Evolutionary conservation across 805 yeast species (phyloP), one percentile per base, ranked within the genome.

Genomic region (Yamadazyma nakazawae): DNA sequence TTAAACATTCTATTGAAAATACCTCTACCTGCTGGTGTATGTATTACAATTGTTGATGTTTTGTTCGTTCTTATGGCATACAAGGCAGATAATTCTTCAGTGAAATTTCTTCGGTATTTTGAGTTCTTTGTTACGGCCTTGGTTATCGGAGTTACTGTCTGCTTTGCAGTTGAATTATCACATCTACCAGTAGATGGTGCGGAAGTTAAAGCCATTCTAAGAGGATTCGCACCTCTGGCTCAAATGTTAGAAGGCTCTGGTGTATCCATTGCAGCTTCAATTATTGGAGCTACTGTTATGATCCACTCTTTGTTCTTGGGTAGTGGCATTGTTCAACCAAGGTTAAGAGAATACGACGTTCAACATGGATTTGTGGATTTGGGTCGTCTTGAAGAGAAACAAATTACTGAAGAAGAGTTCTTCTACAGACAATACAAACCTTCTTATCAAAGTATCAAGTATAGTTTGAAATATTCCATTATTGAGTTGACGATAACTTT

Each of bases 401-500:
- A 38, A 8, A 34, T 41, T 1, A 31, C 45, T 39, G 70, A 66
- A 51, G 65, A 64, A 13, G 59, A 56, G 8, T 68, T 39, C 50
- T 66, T 67, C 48, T 67, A 68, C 52, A 53, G 67, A 49, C 50
- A 63, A 10, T 90, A 91, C 61, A 74, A 69, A 47, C 97, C 97
- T 1, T 79, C 94, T 0, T 57, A 77, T 16, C 70, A 67, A n/a
- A 90, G 97, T 3, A 85, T 91, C 51, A 72, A 73, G 18, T 84
- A 85, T 58, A 82, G 91, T 12, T 70, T 86, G 64, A 80, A 78
- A 45, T 87, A 80, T 60, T 85, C 96, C 1, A 79, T 87, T 48
- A 64, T 76, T 41, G 97, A 91, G 61, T 70, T 89, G 45, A 74
- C 80, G 0, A 52, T 85, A 7, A 84, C 96, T 0, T 72, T 91